Percentiles rank a stretch among this genome's conserved stretches.
Evolutionary conservation across 768 basidiomycete genomes (phyloP).

Genomic region (Amanita inopinata): DNA sequence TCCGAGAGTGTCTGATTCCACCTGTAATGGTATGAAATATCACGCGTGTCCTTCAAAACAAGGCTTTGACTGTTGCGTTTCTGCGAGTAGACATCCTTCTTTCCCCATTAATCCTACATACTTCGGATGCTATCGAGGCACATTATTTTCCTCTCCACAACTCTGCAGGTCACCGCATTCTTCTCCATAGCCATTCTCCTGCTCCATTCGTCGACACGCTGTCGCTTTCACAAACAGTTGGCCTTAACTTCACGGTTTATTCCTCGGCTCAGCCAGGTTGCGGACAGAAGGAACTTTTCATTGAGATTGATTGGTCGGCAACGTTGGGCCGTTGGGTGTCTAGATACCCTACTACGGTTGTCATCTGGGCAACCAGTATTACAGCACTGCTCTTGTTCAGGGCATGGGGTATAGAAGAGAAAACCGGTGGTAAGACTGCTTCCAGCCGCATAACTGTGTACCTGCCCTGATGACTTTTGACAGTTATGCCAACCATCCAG

Average conservation of each 20-base stretch:
- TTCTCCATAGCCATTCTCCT: slow-evolving; percentile 59
- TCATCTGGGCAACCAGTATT: slow-evolving; percentile 71
- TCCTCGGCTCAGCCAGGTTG: slow-evolving; percentile 45
- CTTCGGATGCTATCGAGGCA: slow-evolving; percentile 48
- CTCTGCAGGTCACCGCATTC: slow-evolving; percentile 26
- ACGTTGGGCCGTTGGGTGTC: slow-evolving; percentile 63
- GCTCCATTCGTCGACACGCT: slow-evolving; percentile 55
- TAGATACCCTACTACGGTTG: slow-evolving; percentile 64
- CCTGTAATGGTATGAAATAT: slow-evolving; percentile 7
- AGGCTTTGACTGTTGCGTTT: no score
- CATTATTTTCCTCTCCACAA: slow-evolving; percentile 53
- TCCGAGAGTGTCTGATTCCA: not conserved
- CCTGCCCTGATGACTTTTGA: slow-evolving; percentile 17
- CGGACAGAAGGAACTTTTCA: slow-evolving; percentile 27
- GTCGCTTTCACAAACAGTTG: slow-evolving; percentile 16
- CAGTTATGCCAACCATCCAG: slow-evolving; percentile 34
- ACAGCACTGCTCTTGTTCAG: slow-evolving; percentile 47
- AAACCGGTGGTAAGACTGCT: slow-evolving; percentile 17
- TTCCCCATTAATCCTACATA: slow-evolving; percentile 58
- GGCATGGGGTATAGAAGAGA: slow-evolving; percentile 34
- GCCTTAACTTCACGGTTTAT: slow-evolving; percentile 50
- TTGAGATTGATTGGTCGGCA: slow-evolving; percentile 63
- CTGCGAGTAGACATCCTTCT: slow-evolving; percentile 40
- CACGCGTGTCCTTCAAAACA: no score
- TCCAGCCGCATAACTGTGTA: not conserved